phyloP scores from a whole-genome alignment of 2,329 filamentous ascomycete species.

The Exophiala lecanii-corni region DNA sequence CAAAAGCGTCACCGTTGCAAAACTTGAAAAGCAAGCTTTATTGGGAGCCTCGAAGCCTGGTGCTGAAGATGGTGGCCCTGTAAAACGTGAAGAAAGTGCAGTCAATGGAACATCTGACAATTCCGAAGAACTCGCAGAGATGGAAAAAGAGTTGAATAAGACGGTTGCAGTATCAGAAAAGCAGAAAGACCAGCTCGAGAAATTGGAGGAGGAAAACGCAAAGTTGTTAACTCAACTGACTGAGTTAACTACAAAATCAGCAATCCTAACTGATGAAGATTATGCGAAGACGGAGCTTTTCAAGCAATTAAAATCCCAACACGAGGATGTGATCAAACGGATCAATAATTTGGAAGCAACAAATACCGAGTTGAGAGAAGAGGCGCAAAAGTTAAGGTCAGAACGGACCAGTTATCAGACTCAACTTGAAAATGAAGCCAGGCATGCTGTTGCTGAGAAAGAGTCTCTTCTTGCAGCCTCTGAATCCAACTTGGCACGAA shows the following conservation, averaged over 20 bases:
- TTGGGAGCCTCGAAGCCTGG: slow-evolving; percentile 54
- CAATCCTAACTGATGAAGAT: slow-evolving; percentile 81
- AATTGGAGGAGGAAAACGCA: slow-evolving; percentile 71
- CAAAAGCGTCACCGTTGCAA: slow-evolving; percentile 84
- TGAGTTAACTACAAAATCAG: slow-evolving; percentile 55
- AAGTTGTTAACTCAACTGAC: slow-evolving; percentile 73
- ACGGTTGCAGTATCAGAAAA: slow-evolving; percentile 70
- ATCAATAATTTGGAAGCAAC: slow-evolving; percentile 88
- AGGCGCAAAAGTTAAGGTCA: slow-evolving; percentile 76
- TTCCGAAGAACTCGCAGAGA: slow-evolving; percentile 57
- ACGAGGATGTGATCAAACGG: slow-evolving; percentile 87
- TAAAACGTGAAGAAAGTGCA: slow-evolving; percentile 47
- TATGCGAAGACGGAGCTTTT: slow-evolving; percentile 90
- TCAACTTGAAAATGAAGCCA: slow-evolving; percentile 75
- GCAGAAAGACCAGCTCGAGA: slow-evolving; percentile 82
- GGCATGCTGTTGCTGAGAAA: slow-evolving; percentile 66
- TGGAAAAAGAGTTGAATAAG: slow-evolving; percentile 73
- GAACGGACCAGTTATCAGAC: slow-evolving; percentile 79
- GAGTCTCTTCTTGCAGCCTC: slow-evolving; percentile 76
- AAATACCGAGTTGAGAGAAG: slow-evolving; percentile 78
- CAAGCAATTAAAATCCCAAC: slow-evolving; percentile 82
- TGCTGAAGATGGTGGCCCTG: slow-evolving; percentile 42
- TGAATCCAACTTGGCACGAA: slow-evolving; percentile 79
- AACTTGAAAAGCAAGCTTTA: slow-evolving; percentile 83
- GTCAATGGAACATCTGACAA: slow-evolving; percentile 53